Conservation (phyloP, 352 stramenopile genomes). For the Globisporangium barbulae region DNA sequence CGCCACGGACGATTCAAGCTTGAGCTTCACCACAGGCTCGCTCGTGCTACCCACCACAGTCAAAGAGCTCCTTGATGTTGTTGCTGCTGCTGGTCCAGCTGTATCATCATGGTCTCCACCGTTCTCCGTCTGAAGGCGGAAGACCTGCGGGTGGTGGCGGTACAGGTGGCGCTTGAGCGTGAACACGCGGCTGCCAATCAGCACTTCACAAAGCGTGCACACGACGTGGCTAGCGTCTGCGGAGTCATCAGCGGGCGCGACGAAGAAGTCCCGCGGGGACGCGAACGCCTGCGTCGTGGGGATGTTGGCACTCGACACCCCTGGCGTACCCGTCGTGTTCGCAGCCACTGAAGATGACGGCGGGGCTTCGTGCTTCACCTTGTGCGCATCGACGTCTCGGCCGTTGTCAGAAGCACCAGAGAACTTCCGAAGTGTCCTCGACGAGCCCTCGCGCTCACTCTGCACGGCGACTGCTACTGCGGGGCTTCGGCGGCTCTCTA, state of each 20-base stretch:
- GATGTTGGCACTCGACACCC: slow-evolving; percentile 26
- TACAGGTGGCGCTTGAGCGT: slow-evolving; percentile 49
- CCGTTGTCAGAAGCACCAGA: background rate
- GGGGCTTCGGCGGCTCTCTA: background rate
- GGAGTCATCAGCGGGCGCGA: slow-evolving; percentile 11
- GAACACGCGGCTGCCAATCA: slow-evolving; percentile 42
- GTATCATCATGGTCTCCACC: background rate
- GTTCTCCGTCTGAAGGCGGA: slow-evolving; percentile 22
- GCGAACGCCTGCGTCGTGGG: slow-evolving; percentile 40
- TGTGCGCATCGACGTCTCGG: background rate
- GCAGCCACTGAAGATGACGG: background rate
- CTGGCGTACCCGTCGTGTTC: background rate
- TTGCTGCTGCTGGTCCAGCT: background rate
- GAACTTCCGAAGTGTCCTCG: background rate
- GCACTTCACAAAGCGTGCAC: slow-evolving; percentile 46
- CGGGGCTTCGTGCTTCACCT: background rate
- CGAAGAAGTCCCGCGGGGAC: slow-evolving; percentile 46
- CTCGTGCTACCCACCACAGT: background rate
- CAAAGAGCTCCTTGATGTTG: background rate
- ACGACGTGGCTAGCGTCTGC: slow-evolving; percentile 29
- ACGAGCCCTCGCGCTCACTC: background rate
- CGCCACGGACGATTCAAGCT: background rate
- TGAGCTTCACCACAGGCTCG: slow-evolving; percentile 18
- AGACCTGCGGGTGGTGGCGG: slow-evolving; percentile 43
- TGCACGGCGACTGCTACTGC: background rate